Evolutionary conservation across 768 basidiomycete genomes (phyloP), one percentile per base, ranked within the genome.

Genomic region (Leccinum aurantiacum): DNA sequence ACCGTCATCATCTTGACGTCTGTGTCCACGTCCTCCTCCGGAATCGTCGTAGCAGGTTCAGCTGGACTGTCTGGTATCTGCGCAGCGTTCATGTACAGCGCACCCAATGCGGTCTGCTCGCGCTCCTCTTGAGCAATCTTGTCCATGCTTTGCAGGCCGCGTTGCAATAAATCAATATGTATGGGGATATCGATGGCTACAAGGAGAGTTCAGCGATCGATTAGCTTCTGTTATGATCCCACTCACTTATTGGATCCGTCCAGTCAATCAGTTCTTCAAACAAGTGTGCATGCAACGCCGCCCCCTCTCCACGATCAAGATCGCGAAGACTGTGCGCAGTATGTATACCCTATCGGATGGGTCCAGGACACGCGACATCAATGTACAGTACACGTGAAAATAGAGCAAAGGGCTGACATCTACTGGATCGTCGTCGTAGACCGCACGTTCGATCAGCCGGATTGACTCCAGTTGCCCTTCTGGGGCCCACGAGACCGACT

Each of bases 221-320:
- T 63, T 60, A 58, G 25, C 63, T 31, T 44, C 31, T 29, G 46
- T 66, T 25, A 60, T 53, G 44, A 60, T 68, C 60, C 44, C 58
- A 78, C 90, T 85, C 81, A 94, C 93, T 78, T 68, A 82, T 73
- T 60, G 90, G 91, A 69, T 94, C 93, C 68, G 78, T 79, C 91
- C 91, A 94, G 78, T 94, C 93, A 65, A 92, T 79, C 59, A 85
- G 81, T 77, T 93, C 92, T 77, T 93, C 92, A 74, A 93, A 93
- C 62, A 90, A 69, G 71, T 87, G 88, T 62, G 85, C 84, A 70
- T 93, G 91, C 67, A 94, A 72, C 55, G 92, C 90, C 58, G 90
- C 90, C 53, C 92, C 92, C 74, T 93, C 93, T 72, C 85, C 89
- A 72, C 90, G 84, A 77, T 94, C 92, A 79, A 94, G 80, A 76